Evolutionary conservation across 805 yeast species (phyloP).

Genomic region (Nakazawaea wickerhamii): DNA sequence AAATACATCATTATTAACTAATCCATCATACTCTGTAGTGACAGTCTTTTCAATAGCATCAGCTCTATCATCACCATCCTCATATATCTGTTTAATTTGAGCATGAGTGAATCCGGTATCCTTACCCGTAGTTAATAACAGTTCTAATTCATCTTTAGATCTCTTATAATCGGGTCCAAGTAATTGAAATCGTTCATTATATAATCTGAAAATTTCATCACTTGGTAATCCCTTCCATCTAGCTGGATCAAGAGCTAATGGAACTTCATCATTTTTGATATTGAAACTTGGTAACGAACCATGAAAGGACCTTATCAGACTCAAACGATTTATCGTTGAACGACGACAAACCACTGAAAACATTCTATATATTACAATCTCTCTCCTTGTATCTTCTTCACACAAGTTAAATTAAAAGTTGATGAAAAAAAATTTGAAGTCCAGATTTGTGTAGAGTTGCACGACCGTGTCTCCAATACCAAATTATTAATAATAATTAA

Average conservation of each 20-base stretch:
- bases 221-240: slow-evolving; percentile 69
- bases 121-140: slow-evolving; percentile 44
- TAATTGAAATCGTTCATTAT: slow-evolving; percentile 50
- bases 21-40: slow-evolving; percentile 29
- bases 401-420: background rate
- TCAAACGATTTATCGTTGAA: background rate
- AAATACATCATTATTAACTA: slow-evolving; percentile 31
- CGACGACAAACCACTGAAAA: background rate
- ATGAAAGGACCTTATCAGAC: background rate
- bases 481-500: too few species aligned
- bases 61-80: slow-evolving; percentile 37
- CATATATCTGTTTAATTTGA: slow-evolving; percentile 30
- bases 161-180: slow-evolving; percentile 47
- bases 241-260: slow-evolving; percentile 54
- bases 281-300: background rate
- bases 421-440: background rate
- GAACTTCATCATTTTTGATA: slow-evolving; percentile 3
- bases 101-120: slow-evolving; percentile 29
- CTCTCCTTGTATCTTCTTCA: background rate
- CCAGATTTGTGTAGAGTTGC: background rate
- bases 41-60: slow-evolving; percentile 30
- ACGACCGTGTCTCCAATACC: too few species aligned
- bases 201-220: slow-evolving; percentile 54
- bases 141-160: slow-evolving; percentile 48
- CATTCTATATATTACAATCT: background rate